Conservation (phyloP, 495 filamentous ascomycete species). For the Bacidia rubella region DNA sequence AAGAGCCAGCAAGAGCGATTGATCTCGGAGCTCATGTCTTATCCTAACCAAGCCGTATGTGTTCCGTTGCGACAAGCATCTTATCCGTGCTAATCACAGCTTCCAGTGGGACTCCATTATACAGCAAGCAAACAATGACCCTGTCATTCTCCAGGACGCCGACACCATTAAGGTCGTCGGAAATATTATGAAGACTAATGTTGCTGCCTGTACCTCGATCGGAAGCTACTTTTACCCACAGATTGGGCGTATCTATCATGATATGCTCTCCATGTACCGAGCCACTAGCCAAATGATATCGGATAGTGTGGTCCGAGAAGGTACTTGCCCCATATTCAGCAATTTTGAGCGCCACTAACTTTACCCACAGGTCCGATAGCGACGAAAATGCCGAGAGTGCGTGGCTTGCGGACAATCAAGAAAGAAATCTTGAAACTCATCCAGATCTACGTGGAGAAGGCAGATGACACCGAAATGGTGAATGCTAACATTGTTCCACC, state of each 20-base stretch:
- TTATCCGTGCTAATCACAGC: conserved; percentile 13
- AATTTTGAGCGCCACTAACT: conserved; percentile 17
- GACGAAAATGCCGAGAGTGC: conserved; percentile 94
- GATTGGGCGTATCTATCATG: conserved; percentile 91
- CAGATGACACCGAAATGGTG: conserved; percentile 88
- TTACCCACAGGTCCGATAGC: conserved; percentile 63
- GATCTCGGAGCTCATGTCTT: conserved; percentile 80
- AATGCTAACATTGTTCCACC: conserved; percentile 88
- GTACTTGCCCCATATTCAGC: conserved; percentile 29
- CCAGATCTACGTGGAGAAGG: conserved; percentile 93
- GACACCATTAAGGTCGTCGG: conserved; percentile 97
- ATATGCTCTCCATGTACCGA: conserved; percentile 98
- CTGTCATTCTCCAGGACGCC: conserved; percentile 68
- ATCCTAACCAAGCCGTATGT: conserved; percentile 69
- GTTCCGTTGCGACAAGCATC: neutral
- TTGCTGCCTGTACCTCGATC: conserved; percentile 89
- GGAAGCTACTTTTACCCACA: conserved; percentile 98
- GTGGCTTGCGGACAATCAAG: conserved; percentile 93
- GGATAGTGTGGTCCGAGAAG: conserved; percentile 72
- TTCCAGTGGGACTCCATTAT: conserved; percentile 82
- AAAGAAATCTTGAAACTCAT: conserved; percentile 98
- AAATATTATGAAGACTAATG: conserved; percentile 99
- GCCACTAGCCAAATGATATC: conserved; percentile 94
- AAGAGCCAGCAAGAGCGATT: conserved; percentile 80
- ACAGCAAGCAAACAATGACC: conserved; percentile 62